These are phyloP conservation scores for Austroboletus niveus DNA, from an alignment of 1,284 basidiomycete genomes.

Conservation along the genomic window DNA sequence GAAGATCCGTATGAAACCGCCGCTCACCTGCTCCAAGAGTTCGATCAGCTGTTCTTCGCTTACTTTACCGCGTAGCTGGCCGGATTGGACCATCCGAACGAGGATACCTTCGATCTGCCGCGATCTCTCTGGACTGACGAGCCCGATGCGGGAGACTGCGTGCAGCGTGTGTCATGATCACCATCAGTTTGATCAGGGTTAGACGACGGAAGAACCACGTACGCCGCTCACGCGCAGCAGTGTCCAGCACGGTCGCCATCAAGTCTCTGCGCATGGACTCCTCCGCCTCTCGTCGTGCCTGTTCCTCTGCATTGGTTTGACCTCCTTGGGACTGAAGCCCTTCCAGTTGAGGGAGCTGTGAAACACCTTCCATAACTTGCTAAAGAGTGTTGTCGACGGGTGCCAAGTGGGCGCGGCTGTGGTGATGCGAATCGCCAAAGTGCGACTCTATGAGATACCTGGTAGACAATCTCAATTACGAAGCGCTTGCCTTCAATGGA, in stretches of 20 bases:
- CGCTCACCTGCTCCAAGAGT: slow-evolving; percentile 84
- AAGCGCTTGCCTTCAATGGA: too few species aligned
- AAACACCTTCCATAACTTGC: slow-evolving; percentile 20
- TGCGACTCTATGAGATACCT: too few species aligned
- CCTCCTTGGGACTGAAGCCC: slow-evolving; percentile 28
- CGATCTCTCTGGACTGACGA: slow-evolving; percentile 89
- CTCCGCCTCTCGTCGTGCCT: slow-evolving; percentile 58
- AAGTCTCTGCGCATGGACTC: slow-evolving; percentile 79
- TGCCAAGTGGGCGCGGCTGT: too few species aligned
- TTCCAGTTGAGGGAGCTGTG: slow-evolving; percentile 23
- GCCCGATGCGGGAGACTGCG: slow-evolving; percentile 88
- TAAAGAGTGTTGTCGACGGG: too few species aligned
- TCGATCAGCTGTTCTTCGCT: slow-evolving; percentile 89
- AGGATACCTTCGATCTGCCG: slow-evolving; percentile 85
- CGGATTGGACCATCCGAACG: slow-evolving; percentile 87
- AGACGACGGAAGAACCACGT: slow-evolving; percentile 39
- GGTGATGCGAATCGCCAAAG: too few species aligned
- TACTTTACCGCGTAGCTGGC: slow-evolving; percentile 86
- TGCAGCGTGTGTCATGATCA: too few species aligned
- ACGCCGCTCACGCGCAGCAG: slow-evolving; percentile 89
- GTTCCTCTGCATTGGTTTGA: slow-evolving; percentile 46
- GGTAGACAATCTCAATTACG: too few species aligned
- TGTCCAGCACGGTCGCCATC: slow-evolving; percentile 86
- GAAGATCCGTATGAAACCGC: too few species aligned
- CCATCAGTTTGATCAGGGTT: too few species aligned